Percentiles rank a stretch among this genome's conserved stretches.
phyloP scores from a whole-genome alignment of 768 basidiomycete species.

The Suillus brevipes region DNA sequence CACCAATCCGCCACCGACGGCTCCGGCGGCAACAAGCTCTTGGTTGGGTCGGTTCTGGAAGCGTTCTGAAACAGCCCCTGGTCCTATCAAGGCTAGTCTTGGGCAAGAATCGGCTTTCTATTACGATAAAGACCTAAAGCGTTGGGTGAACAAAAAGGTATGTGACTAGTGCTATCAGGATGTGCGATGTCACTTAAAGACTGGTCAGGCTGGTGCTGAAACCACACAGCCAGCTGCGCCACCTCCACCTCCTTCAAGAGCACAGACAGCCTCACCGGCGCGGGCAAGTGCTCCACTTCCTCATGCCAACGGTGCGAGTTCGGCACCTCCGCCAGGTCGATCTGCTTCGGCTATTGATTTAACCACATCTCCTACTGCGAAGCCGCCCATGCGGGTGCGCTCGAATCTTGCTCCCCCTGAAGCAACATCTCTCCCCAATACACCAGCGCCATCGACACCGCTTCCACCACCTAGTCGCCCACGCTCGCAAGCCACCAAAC shows the following conservation, averaged over 20 bases:
- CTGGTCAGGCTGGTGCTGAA: conserved; percentile 53
- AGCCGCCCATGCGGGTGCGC: conserved; percentile 55
- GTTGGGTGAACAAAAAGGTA: conserved; percentile 96
- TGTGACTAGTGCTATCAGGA: conserved; percentile 13
- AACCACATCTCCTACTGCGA: conserved; percentile 50
- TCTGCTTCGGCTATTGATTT: conserved; percentile 68
- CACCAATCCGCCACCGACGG: conserved; percentile 16
- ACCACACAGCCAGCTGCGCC: conserved; percentile 53
- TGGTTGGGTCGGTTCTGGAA: conserved; percentile 89
- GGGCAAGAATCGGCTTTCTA: conserved; percentile 90
- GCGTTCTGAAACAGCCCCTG: conserved; percentile 57
- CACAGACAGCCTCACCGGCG: conserved; percentile 84
- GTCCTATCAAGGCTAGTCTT: conserved; percentile 86
- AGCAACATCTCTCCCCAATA: conserved; percentile 35
- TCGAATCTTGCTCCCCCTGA: conserved; percentile 63
- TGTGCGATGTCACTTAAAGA: conserved; percentile 5
- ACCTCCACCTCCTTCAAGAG: conserved; percentile 78
- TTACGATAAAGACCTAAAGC: conserved; percentile 92
- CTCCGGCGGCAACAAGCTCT: conserved; percentile 44
- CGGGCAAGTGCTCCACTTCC: conserved; percentile 42
- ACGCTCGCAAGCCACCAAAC: conserved; percentile 63
- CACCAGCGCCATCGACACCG: conserved; percentile 23
- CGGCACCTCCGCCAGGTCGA: conserved; percentile 47
- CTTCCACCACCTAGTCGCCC: conserved; percentile 48
- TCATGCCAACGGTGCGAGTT: conserved; percentile 29